Percentiles rank a stretch among this genome's conserved stretches.
These are phyloP conservation scores for Dioszegia aurantiaca DNA, from an alignment of 768 basidiomycete genomes.

Conservation along the genomic window DNA sequence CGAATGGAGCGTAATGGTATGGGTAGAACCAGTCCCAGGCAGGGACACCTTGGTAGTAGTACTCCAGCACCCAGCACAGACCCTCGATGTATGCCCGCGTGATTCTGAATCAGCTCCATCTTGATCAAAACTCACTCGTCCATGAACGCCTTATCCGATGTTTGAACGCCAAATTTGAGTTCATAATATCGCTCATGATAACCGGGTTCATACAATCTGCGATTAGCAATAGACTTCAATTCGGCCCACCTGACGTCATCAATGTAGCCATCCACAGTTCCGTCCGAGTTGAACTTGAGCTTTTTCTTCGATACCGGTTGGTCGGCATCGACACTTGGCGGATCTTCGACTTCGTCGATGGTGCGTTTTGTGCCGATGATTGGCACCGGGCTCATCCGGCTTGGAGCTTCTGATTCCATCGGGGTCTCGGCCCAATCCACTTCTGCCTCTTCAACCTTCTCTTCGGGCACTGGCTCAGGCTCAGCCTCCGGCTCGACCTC, in stretches of 20 bases:
- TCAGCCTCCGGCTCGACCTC: slow-evolving; percentile 21
- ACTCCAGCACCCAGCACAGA: slow-evolving; percentile 89
- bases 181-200: slow-evolving; percentile 93
- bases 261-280: slow-evolving; percentile 81
- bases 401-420: slow-evolving; percentile 11
- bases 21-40: slow-evolving; percentile 99
- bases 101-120: slow-evolving; percentile 57
- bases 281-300: slow-evolving; percentile 80
- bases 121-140: slow-evolving; percentile 60
- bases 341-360: slow-evolving; percentile 53
- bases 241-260: slow-evolving; percentile 79
- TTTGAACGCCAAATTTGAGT: slow-evolving; percentile 80
- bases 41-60: slow-evolving; percentile 94
- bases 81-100: slow-evolving; percentile 87
- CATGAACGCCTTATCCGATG: slow-evolving; percentile 68
- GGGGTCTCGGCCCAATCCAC: slow-evolving; percentile 3
- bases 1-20: slow-evolving; percentile 97
- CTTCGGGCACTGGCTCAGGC: slow-evolving; percentile 27
- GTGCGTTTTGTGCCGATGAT: slow-evolving; percentile 21
- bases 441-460: slow-evolving; percentile 22
- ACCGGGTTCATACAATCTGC: slow-evolving; percentile 94
- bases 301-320: slow-evolving; percentile 55
- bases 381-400: slow-evolving; percentile 7
- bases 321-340: slow-evolving; percentile 48
- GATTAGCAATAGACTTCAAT: background rate